Conservation (phyloP, 2,329 filamentous ascomycete genomes). For the Pseudogymnoascus pannorum region DNA sequence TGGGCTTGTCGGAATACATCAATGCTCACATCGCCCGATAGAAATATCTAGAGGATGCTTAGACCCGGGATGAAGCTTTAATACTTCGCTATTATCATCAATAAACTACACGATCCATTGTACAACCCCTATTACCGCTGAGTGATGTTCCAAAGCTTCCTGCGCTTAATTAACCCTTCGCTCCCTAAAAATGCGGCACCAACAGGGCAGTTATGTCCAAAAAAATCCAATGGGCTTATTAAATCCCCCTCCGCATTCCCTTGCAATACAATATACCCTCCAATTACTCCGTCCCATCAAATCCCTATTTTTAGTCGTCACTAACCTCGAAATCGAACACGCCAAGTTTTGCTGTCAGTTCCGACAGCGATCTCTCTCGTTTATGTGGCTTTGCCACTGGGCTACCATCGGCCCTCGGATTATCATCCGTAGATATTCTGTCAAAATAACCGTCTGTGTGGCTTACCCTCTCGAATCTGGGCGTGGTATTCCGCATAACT, state of each 20-base stretch:
- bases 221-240: constrained; percentile 4
- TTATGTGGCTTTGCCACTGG: constrained; percentile 41
- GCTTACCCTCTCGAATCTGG: constrained; percentile 23
- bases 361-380: constrained; percentile 30
- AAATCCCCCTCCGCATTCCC: constrained; percentile 1
- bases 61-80: not conserved
- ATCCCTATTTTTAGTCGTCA: not conserved
- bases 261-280: constrained; percentile 1
- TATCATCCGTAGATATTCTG: constrained; percentile 21
- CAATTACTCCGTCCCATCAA: constrained; percentile 1
- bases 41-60: not conserved
- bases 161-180: not conserved
- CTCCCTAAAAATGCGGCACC: constrained; percentile 5
- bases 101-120: constrained; percentile 1
- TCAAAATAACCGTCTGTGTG: constrained; percentile 27
- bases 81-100: not conserved
- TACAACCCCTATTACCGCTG: not conserved
- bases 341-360: constrained; percentile 11
- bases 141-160: constrained; percentile 1
- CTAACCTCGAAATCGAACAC: constrained; percentile 2
- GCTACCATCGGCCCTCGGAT: constrained; percentile 30
- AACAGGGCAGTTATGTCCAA: not conserved
- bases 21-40: not conserved
- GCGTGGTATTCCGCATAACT: constrained; percentile 28
- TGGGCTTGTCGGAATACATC: not conserved